Base-by-base conservation (phyloP, 78 protist species). In the Neovahlkampfia damariscottae region DNA sequence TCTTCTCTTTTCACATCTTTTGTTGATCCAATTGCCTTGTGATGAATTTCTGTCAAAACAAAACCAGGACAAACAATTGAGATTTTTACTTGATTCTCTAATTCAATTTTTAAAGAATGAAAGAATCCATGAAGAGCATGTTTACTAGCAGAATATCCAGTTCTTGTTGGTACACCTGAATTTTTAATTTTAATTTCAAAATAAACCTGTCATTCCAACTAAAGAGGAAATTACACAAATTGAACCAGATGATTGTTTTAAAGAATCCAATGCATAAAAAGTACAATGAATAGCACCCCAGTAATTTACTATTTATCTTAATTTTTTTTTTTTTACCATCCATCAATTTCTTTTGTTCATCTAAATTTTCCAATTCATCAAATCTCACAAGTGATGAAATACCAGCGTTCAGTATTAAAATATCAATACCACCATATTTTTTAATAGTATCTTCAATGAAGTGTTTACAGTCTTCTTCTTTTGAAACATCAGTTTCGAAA, bases 51-150 rank as follows among this genome's bases (percentile, higher is more conserved):
- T 19, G 62, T 50, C 62, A 19, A 50, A 50, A 79, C 82, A 59
- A 71, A 70, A 40, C 77, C 74, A 3, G 82, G 82, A 3, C 66
- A 69, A 37, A 8, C 0, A 38, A 78, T 9, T 4, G 82, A 34
- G 5, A 78, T 75, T 31, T 2, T 29, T 35, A 78, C 70, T 8
- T 8, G 2, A 0, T 36, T 7, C 62, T 35, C 5, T 8, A 79
- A 32, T 70, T 79, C 83, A 0, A 67, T 59, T 36, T 72, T 76
- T 27, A 79, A 31, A 30, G 59, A 40, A 28, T 41, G 70, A 40
- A 71, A 70, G 70, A 41, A 79, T 41, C 83, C 83, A 41, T 71
- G 76, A 7, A 79, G 38, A 2, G 83, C 83, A 29, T 71, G 77
- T 70, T 79, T 79, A 9, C 74, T 38, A 1, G 83, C 77, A 35